Base-by-base conservation (phyloP, 2,329 filamentous ascomycete genomes). In the Trichoderma cornu-damae region DNA sequence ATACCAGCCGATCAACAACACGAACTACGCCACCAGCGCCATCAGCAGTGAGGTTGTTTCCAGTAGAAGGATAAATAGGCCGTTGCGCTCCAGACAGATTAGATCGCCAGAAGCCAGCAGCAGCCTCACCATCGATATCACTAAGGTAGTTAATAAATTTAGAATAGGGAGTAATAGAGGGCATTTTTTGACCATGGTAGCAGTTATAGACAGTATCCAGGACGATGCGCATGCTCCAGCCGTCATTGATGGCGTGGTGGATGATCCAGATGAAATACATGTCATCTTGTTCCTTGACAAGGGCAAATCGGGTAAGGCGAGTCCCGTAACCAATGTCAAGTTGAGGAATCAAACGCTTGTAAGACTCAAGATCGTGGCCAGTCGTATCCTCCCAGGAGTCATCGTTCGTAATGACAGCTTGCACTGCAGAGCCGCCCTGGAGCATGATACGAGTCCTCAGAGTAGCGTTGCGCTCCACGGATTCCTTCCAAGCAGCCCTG, bases 241-340 rank as follows among this genome's bases (percentile, higher is more conserved):
- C 61, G 28, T 65, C 63, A 51, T 61, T 63, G 3, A 64, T 40
- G 5, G 63, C 58, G 20, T 65, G 63, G 28, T 65, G 63, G 7
- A 59, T 53, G 20, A 52, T 55, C 59, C 57, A 58, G 8, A 62
- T 50, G 20, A 65, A 61, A 22, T 56, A 59, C 6, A 14, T 24
- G 1, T 52, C 40, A 24, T 42, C 28, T 11, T 43, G 24, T 2
- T 57, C 53, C 18, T 52, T 12, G 3, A 58, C 53, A 34, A 59
- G 34, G 16, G 53, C 58, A 35, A 57, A 57, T 12, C 58, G 22
- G 3, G 30, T 38, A 4, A 59, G 20, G 3, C 40, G 46, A 24
- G 53, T 59, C 34, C 58, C 58, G 9, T 49, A 57, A 9, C 35
- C 51, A 18, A 59, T 56, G 3, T 49, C 12, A 28, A 58, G 24